Base-by-base conservation (phyloP, 495 filamentous ascomycete genomes). In the Recurvomyces mirabilis region DNA sequence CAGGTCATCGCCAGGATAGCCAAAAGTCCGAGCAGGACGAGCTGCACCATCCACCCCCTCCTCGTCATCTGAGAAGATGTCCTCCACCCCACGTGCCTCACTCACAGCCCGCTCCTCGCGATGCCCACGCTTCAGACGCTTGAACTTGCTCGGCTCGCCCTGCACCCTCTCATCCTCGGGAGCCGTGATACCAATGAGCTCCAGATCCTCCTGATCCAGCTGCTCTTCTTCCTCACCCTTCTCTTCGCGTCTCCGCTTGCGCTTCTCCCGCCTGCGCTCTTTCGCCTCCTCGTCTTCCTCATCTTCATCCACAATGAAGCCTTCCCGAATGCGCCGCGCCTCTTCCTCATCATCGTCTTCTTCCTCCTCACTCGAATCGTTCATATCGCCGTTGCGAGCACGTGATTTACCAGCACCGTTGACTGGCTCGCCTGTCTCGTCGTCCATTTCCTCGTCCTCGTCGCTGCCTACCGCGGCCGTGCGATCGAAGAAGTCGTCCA, bases 41-140 rank as follows among this genome's bases (percentile, higher is more conserved):
- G 55, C 52, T 5, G 28, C 38, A 22, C 55, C 60, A 10, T 56
- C 60, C 18, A 65, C 77, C 24, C 51, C 65, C 14, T 93, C 89
- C 41, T 98, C 91, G 28, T 98, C 91, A 45, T 96, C 91, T 3
- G 84, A 88, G 61, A 98, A 98, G 38, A 98, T 95, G 41, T 89
- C 79, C 33, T 84, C 77, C 13, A 95, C 73, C 14, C 77, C 86
- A 46, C 80, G 81, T 41, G 76, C 71, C 46, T 76, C 70, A 42
- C 68, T 67, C 11, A 65, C 63, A 12, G 63, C 54, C 39, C 76
- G 71, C 23, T 81, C 80, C 33, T 87, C 85, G 45, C 84, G 77
- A 54, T 91, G 84, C 41, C 89, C 88, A 45, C 85, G 84, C 68
- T 95, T 98, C 21, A 98, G 73, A 23, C 93, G 78, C 65, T 98